Evolutionary conservation across 129 eudicot species (phyloP), one percentile per base, ranked within the genome.

Genomic region (Flaveria sonorensis): DNA sequence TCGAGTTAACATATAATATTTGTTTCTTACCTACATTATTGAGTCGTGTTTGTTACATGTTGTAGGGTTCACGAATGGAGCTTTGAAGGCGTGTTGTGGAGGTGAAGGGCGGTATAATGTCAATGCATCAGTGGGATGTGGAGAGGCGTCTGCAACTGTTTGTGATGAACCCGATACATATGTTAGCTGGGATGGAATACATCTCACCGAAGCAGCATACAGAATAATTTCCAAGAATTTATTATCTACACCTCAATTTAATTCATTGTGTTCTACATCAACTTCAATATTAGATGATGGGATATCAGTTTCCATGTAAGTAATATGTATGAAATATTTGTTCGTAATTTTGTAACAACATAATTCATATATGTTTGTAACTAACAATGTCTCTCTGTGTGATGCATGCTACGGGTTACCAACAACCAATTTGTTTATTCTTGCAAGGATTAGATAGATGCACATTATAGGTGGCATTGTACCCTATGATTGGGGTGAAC

Each of bases 121-220:
- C 59, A 42, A 68, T 75, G 3, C 2, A 19, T 26, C 8, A 2
- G 18, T 13, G 0, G 0, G 0, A 8, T 81, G 84, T 59, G 84
- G 84, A 75, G 18, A 9, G 5, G 16, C 45, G 5, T 59, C 57
- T 0, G 12, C 84, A 10, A 75, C 32, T 1, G 76, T 74, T 43
- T 81, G 84, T 68, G 84, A 60, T 40, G 56, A 68, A 45, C 84
- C 84, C 0, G 46, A 81, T 68, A 70, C 70, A 67, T 74, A 70
- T 13, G 61, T 81, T 45, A 68, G 75, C 13, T 81, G 84, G 84
- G 84, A 81, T 11, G 84, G 84, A 15, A 48, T 75, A 32, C 79
- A 75, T 45, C 43, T 75, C 6, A 75, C 79, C 0, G 64, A 75
- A 64, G 79, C 79, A 1, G 57, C 76, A 24, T 81, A 81, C 51